Evolutionary conservation across 225 moss, liverwort and hornwort species (phyloP), one percentile per base, ranked within the genome.

Genomic region (Takakia lepidozioides): DNA sequence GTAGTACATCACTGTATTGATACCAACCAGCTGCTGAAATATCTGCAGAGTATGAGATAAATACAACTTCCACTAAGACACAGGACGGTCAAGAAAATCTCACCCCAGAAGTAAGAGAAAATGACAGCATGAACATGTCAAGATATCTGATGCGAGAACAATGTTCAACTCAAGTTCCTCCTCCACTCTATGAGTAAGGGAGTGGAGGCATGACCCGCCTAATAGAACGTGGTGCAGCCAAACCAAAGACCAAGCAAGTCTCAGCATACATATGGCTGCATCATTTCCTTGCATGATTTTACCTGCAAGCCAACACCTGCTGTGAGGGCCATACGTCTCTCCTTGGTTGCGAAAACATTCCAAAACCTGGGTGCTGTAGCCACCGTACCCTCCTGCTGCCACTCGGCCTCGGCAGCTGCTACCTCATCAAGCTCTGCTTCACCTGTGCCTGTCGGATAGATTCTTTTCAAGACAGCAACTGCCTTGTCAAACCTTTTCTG

Each of bases 1-100:
- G 57, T 98, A 98, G 58, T 98, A 98, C 98, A 98, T 98, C 46
- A 91, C 91, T 9, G 98, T 98, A 68, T 98, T 98, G 68, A 91
- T 98, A 22, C 98, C 98, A 28, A 73, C 82, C 24, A 98, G 67
- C 61, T 98, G 98, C 56, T 98, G 98, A 52, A 98, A 98, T 26
- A 87, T 54, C 98, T 98, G 85, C 58, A 61, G 13, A 18, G 18
- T 3, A 18, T 17, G 14, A 25, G 25, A 29, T n/a, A n/a, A n/a
- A n/a, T n/a, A n/a, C n/a, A n/a, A n/a, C n/a, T n/a, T n/a, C n/a
- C n/a, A n/a, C n/a, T n/a, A n/a, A n/a, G n/a, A n/a, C n/a, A n/a
- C n/a, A n/a, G n/a, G n/a, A n/a, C n/a, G n/a, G n/a, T n/a, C n/a
- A n/a, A n/a, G n/a, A n/a, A n/a, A n/a, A n/a, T n/a, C n/a, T n/a